A percentile compares a stretch with the other conserved stretches of the same genome.
Conservation (phyloP, 371 early-diverging fungal species). For the Mucor sp. region DNA sequence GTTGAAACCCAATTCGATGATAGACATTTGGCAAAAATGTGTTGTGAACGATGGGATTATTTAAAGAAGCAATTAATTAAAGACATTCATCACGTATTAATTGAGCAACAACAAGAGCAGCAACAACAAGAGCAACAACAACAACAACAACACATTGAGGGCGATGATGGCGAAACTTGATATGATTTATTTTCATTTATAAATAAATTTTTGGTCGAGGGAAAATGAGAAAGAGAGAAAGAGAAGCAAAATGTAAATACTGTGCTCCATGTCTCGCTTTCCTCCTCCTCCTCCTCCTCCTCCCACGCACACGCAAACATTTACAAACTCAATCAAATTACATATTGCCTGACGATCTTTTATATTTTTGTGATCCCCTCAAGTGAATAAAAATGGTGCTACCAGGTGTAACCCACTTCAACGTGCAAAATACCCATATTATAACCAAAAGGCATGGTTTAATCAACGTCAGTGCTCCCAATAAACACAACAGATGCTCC, state of each 20-base stretch:
- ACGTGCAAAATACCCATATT: constrained; percentile 23
- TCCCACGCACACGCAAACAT: background rate
- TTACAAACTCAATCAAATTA: background rate
- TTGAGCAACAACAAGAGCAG: background rate
- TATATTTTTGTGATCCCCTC: background rate
- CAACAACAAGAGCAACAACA: background rate
- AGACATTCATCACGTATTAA: constrained; percentile 9
- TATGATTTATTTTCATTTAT: background rate
- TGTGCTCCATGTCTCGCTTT: background rate
- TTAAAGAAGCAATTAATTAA: constrained; percentile 22
- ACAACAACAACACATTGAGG: too few species aligned
- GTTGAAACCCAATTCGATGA: constrained; percentile 16
- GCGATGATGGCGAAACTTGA: background rate
- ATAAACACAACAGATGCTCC: background rate
- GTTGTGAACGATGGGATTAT: constrained; percentile 23
- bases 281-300: background rate
- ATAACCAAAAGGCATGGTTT: constrained; percentile 20
- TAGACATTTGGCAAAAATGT: constrained; percentile 24
- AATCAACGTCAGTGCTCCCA: constrained; percentile 31
- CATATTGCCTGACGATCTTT: constrained; percentile 12
- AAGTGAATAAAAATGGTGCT: constrained; percentile 3
- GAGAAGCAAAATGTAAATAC: background rate
- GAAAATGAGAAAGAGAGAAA: background rate
- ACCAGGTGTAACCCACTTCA: constrained; percentile 22
- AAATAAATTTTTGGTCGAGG: background rate